Conservation (phyloP, 805 yeast genomes). For the Blastobotrys muscicola region DNA sequence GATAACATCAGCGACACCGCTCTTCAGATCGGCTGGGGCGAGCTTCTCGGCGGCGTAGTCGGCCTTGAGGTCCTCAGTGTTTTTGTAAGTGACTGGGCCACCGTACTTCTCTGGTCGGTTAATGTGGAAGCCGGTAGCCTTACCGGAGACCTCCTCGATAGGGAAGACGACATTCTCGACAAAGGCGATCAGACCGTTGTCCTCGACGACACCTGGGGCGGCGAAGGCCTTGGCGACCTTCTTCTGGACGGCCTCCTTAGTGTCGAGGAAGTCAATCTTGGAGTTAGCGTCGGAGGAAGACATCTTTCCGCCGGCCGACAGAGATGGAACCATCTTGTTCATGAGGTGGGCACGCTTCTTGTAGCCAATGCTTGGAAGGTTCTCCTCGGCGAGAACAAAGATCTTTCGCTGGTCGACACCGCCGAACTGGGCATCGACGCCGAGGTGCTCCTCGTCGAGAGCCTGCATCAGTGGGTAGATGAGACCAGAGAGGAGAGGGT, state of each 20-base stretch:
- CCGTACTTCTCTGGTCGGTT: constrained; percentile 96
- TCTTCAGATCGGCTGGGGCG: constrained; percentile 87
- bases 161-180: constrained; percentile 80
- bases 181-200: constrained; percentile 84
- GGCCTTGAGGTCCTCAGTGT: constrained; percentile 57
- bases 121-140: constrained; percentile 56
- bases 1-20: constrained; percentile 83
- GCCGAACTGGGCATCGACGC: constrained; percentile 91
- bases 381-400: constrained; percentile 93
- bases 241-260: constrained; percentile 78
- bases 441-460: constrained; percentile 84
- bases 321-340: constrained; percentile 99
- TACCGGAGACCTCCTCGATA: constrained; percentile 50
- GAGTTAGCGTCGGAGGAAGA: constrained; percentile 98
- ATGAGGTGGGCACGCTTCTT: constrained; percentile 96
- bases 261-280: constrained; percentile 86
- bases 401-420: constrained; percentile 99
- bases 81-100: constrained; percentile 69
- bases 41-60: constrained; percentile 68
- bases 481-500: constrained; percentile 86
- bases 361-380: constrained; percentile 78
- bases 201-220: constrained; percentile 88
- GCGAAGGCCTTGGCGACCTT: constrained; percentile 89
- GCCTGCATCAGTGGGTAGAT: constrained; percentile 99
- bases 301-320: constrained; percentile 95